These are phyloP conservation scores for Arthrobotrys megalospora DNA, from an alignment of 2,329 filamentous ascomycete species.

Conservation along the genomic window DNA sequence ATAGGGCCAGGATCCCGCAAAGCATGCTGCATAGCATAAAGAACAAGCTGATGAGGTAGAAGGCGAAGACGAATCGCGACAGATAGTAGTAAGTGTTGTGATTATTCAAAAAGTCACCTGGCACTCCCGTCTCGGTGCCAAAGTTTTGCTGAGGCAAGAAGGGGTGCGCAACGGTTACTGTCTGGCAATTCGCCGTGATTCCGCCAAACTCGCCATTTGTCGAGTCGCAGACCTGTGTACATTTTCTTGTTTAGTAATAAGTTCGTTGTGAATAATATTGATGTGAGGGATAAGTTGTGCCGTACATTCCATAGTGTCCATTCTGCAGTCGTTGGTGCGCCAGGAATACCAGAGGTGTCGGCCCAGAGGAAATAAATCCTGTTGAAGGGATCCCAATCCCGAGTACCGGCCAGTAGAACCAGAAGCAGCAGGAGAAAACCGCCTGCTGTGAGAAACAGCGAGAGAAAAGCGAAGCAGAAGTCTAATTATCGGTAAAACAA, in stretches of 20 bases:
- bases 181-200: slow-evolving; percentile 59
- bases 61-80: slow-evolving; percentile 93
- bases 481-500: slow-evolving; percentile 13
- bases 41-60: slow-evolving; percentile 87
- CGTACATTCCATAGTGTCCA: slow-evolving; percentile 96
- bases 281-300: slow-evolving; percentile 75
- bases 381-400: slow-evolving; percentile 74
- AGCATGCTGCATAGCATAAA: slow-evolving; percentile 80
- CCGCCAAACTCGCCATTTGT: slow-evolving; percentile 48
- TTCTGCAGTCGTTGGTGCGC: slow-evolving; percentile 78
- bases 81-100: slow-evolving; percentile 79
- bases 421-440: slow-evolving; percentile 77
- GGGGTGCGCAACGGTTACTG: slow-evolving; percentile 61
- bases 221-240: slow-evolving; percentile 65
- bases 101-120: slow-evolving; percentile 65
- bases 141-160: slow-evolving; percentile 68
- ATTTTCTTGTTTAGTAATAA: slow-evolving; percentile 73
- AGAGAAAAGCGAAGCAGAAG: slow-evolving; percentile 66
- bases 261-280: slow-evolving; percentile 67
- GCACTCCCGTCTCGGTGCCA: slow-evolving; percentile 73
- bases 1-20: slow-evolving; percentile 78
- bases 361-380: slow-evolving; percentile 89
- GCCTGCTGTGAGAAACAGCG: slow-evolving; percentile 75
- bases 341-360: slow-evolving; percentile 79
- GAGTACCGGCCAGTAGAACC: slow-evolving; percentile 75